phyloP scores from a whole-genome alignment of 371 early-diverging fungal species.

The Funneliformis caledonium region DNA sequence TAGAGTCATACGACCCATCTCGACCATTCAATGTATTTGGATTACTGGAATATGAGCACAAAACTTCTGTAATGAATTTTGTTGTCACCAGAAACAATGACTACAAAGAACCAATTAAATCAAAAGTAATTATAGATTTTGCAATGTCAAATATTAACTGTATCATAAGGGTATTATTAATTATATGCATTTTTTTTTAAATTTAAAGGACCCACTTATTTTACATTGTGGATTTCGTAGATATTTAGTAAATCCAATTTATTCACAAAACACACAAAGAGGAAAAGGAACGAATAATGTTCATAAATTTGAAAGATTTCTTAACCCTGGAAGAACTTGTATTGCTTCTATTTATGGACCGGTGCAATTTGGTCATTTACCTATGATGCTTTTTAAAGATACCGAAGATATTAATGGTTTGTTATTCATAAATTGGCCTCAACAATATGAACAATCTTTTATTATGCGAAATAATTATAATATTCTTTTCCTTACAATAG shows the following conservation, averaged over 20 bases:
- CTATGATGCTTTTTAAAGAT: constrained; percentile 76
- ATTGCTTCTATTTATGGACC: constrained; percentile 91
- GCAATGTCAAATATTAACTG: neutral
- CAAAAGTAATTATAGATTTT: constrained; percentile 55
- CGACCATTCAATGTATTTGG: constrained; percentile 81
- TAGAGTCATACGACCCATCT: constrained; percentile 55
- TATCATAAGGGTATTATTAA: neutral
- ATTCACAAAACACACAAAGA: constrained; percentile 82
- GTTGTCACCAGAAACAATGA: constrained; percentile 72
- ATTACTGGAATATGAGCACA: constrained; percentile 92
- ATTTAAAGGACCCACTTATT: constrained; percentile 79
- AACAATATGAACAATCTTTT: too few relatives aligned
- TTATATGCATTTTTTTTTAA: constrained; percentile 42
- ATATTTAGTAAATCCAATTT: constrained; percentile 81
- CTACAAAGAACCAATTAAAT: constrained; percentile 73
- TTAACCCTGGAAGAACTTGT: constrained; percentile 70
- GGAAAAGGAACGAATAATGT: constrained; percentile 85
- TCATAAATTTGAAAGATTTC: constrained; percentile 93
- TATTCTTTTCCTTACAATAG: neutral
- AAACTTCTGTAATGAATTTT: constrained; percentile 86
- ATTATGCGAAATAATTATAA: neutral
- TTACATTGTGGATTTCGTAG: constrained; percentile 89
- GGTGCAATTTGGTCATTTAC: constrained; percentile 82
- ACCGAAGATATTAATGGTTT: constrained; percentile 58
- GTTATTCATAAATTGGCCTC: neutral